phyloP scores from a whole-genome alignment of 257 asterid species.

The Sherardia arvensis region DNA sequence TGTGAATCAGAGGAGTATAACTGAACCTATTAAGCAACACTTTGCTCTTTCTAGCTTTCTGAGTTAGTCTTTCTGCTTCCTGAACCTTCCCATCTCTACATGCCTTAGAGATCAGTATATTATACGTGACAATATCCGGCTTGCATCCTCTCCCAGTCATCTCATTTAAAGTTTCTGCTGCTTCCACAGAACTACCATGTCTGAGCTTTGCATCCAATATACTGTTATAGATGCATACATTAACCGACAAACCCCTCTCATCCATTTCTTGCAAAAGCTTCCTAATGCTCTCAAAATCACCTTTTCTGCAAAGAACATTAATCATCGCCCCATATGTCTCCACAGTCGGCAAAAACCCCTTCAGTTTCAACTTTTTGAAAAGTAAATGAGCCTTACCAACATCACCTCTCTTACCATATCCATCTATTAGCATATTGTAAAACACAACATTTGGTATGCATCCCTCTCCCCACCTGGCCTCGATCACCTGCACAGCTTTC shows the following conservation, averaged over 20 bases:
- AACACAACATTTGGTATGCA: slow-evolving; percentile 78
- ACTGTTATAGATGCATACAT: slow-evolving; percentile 43
- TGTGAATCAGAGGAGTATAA: slow-evolving; percentile 71
- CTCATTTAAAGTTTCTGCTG: slow-evolving; percentile 33
- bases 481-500: slow-evolving; percentile 59
- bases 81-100: slow-evolving; percentile 55
- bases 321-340: slow-evolving; percentile 79
- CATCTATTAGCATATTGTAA: slow-evolving; percentile 72
- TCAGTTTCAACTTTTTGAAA: slow-evolving; percentile 54
- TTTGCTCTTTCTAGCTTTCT: slow-evolving; percentile 33
- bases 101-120: slow-evolving; percentile 56
- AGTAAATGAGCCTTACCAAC: slow-evolving; percentile 41
- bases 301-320: slow-evolving; percentile 58
- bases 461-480: slow-evolving; percentile 71
- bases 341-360: slow-evolving; percentile 62
- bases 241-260: slow-evolving; percentile 43
- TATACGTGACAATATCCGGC: slow-evolving; percentile 64
- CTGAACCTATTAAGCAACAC: slow-evolving; percentile 48
- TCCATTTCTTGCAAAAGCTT: slow-evolving; percentile 58
- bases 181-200: slow-evolving; percentile 41
- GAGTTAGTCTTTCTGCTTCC: slow-evolving; percentile 62
- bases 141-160: slow-evolving; percentile 46
- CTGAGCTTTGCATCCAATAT: slow-evolving; percentile 53
- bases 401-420: slow-evolving; percentile 67
- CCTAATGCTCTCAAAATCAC: slow-evolving; percentile 50